Evolutionary conservation across 2,329 filamentous ascomycete species (phyloP), one percentile per base, ranked within the genome.

Genomic region (Talaromyces sp.): DNA sequence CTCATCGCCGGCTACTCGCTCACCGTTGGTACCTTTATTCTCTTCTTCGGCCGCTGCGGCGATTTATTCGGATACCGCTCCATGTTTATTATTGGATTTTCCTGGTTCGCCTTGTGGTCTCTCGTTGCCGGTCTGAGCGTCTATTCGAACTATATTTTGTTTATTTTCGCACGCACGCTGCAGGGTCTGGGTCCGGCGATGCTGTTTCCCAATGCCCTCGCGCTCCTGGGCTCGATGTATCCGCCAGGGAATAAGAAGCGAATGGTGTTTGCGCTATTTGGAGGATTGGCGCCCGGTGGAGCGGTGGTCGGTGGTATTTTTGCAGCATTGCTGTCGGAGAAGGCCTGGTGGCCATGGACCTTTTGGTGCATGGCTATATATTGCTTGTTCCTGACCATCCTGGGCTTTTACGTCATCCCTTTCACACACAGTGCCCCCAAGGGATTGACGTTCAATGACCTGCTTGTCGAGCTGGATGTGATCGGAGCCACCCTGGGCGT

Each of bases 121-220:
- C 62, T 75, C 19, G 65, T 77, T 19, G 73, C 72, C 2, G 75
- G 75, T 0, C 55, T 76, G 9, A 70, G 67, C 28, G 72, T 75
- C 22, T 76, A 73, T 55, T 70, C 68, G 4, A 70, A 84, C 77
- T 6, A 75, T 78, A 72, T 77, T 1, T 72, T 83, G 13, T 84
- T 85, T 66, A 77, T 82, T 62, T 74, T 81, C 39, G 77, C 78
- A n/a, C 78, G 85, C 6, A 82, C 81, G 0, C 69, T 86, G 2
- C 84, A 87, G 64, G 84, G 75, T 3, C 67, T 78, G 7, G 88
- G 88, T 0, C 84, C 85, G 0, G 85, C 86, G 0, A 77, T 90
- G 36, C 74, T 82, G 11, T 75, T 90, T 27, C 88, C 88, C 0
- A 90, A 88, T 64, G 85, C 79, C 0, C 72, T 90, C 25, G 87